Conservation (phyloP, 345 rosid species). For the Physaria fendleri region DNA sequence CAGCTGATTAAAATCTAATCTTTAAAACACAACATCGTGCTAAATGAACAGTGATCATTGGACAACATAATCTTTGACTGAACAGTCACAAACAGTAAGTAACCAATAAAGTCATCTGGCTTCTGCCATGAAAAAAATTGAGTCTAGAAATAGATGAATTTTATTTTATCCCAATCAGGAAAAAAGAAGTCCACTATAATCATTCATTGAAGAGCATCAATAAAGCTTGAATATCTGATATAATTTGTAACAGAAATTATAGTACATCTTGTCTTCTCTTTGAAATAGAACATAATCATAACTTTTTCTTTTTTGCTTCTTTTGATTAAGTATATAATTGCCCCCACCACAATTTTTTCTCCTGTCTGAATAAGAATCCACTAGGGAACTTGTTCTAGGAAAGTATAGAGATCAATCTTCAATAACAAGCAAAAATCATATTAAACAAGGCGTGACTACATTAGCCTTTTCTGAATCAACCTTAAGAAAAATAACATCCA, state of each 20-base stretch:
- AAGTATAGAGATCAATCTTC: constrained; percentile 27
- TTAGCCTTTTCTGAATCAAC: constrained; percentile 15
- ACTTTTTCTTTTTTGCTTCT: constrained; percentile 25
- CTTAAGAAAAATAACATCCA: not conserved
- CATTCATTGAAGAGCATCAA: constrained; percentile 26
- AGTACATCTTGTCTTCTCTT: constrained; percentile 31
- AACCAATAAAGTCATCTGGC: constrained; percentile 7
- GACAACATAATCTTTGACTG: constrained; percentile 2
- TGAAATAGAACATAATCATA: constrained; percentile 34
- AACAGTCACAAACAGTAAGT: constrained; percentile 19
- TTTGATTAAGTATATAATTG: constrained; percentile 21
- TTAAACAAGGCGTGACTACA: constrained; percentile 26
- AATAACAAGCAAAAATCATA: constrained; percentile 31
- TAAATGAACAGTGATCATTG: constrained; percentile 16
- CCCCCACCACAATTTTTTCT: constrained; percentile 20
- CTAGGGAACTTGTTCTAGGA: constrained; percentile 15
- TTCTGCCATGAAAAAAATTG: constrained; percentile 8
- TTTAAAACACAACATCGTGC: constrained; percentile 11
- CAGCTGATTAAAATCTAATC: not conserved
- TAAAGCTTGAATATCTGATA: constrained; percentile 25
- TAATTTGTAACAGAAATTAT: constrained; percentile 27
- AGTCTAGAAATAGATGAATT: constrained; percentile 14
- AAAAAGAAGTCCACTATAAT: constrained; percentile 27
- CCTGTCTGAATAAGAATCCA: constrained; percentile 16
- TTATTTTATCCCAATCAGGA: constrained; percentile 15